Evolutionary conservation across 805 yeast species (phyloP), one percentile per base, ranked within the genome.

Genomic region (Alloascoidea africana): DNA sequence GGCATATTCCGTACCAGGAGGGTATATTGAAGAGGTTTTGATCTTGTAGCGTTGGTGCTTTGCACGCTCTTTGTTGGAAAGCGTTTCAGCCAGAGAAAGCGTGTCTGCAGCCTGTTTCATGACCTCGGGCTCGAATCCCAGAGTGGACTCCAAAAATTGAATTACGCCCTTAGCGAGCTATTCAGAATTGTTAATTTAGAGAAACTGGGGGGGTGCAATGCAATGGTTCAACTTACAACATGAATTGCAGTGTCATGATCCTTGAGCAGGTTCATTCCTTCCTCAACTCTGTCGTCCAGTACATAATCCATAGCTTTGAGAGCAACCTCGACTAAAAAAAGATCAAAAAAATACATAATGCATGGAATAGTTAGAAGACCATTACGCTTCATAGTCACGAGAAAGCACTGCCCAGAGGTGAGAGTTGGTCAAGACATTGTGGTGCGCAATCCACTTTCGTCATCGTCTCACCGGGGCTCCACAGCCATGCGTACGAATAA

Each of bases 1-100:
- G 14, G 89, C 87, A 56, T 78, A 91, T 56, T 87, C 96, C 0
- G 96, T 82, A 0, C 97, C 97, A 0, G 96, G 94, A 1, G 95
- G 94, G 56, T 83, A 87, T 6, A 78, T 65, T 11, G 71, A 66
- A 14, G 87, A 75, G 1, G 91, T 73, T 34, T 63, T 60, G 34
- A 84, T 47, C 33, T 68, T 67, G 43, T 67, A 54, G 46, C 67
- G 74, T 44, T 73, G 76, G 38, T 80, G 77, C 43, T 62, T 66
- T 34, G 70, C 62, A 44, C 80, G 65, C n/a, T 23, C 30, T n/a
- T 23, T 23, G 56, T 72, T 54, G 5, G 87, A 74, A 27, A 77
- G 61, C 11, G 63, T 55, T 56, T 87, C 96, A 14, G 93, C 87
- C 39, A 70, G 72, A 13, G 70, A 61, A 37, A 86, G 60, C 2